phyloP scores from a whole-genome alignment of 176 grass and related monocot species.

The Lolium multiflorum region DNA sequence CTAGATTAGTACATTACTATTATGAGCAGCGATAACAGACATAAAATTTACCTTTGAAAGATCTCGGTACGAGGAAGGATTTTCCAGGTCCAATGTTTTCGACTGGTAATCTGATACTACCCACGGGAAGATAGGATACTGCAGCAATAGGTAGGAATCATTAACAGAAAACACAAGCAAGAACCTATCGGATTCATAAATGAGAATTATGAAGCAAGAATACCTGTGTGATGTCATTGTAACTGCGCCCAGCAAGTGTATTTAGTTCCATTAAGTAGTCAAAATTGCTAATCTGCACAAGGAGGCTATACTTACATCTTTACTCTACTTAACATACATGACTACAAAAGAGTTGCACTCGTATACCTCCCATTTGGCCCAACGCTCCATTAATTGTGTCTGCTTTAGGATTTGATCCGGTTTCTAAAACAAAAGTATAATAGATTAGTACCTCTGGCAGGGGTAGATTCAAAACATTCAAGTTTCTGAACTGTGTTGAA shows the following conservation, averaged over 20 bases:
- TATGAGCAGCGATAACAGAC: neutral
- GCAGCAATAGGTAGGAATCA: slow-evolving; percentile 39
- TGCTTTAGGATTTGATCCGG: slow-evolving; percentile 86
- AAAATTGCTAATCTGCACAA: slow-evolving; percentile 96
- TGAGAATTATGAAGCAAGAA: slow-evolving; percentile 40
- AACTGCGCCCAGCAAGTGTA: slow-evolving; percentile 93
- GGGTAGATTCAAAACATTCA: slow-evolving; percentile 29
- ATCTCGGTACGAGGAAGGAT: slow-evolving; percentile 79
- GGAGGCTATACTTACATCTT: slow-evolving; percentile 42
- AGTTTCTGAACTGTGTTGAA: slow-evolving; percentile 15
- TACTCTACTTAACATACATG: slow-evolving; percentile 22
- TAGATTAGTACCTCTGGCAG: slow-evolving; percentile 26
- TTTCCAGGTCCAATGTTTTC: slow-evolving; percentile 74
- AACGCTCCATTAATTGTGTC: slow-evolving; percentile 90
- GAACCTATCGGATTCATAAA: slow-evolving; percentile 35
- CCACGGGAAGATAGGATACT: slow-evolving; percentile 99
- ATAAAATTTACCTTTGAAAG: slow-evolving; percentile 70
- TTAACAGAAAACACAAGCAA: slow-evolving; percentile 29
- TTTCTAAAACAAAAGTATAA: slow-evolving; percentile 66
- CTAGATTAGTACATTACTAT: slow-evolving; percentile 7
- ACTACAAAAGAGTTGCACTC: slow-evolving; percentile 22
- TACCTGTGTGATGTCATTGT: slow-evolving; percentile 92
- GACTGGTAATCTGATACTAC: slow-evolving; percentile 87
- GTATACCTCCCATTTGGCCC: slow-evolving; percentile 96
- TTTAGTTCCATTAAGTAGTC: slow-evolving; percentile 99